These are phyloP conservation scores for Neofusicoccum parvum DNA, from an alignment of 2,329 filamentous ascomycete species.

Conservation along the genomic window DNA sequence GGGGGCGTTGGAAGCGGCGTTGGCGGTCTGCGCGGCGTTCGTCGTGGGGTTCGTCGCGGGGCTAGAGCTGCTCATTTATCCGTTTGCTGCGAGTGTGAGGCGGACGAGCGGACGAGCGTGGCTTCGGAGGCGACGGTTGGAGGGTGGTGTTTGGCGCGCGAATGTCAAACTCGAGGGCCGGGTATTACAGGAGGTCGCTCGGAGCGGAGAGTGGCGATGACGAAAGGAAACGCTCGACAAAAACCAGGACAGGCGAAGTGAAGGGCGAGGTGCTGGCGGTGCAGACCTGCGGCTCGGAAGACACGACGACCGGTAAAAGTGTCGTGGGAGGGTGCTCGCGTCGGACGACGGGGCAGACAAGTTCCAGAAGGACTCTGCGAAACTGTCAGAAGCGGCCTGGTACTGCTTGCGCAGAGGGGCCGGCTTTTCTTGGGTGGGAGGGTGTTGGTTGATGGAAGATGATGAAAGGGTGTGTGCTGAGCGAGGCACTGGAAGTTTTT, in stretches of 20 bases:
- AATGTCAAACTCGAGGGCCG: conserved; percentile 35
- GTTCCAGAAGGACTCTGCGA: conserved; percentile 44
- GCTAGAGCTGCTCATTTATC: conserved; percentile 64
- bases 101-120: conserved; percentile 25
- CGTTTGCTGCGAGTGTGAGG: conserved; percentile 22
- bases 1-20: conserved; percentile 50
- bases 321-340: conserved; percentile 7
- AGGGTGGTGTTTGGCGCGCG: conserved; percentile 23
- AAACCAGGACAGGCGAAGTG: conserved; percentile 20
- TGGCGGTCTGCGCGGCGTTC: conserved; percentile 50
- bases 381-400: conserved; percentile 38
- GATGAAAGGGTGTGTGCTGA: conserved; percentile 22
- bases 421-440: conserved; percentile 9
- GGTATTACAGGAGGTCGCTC: conserved; percentile 26
- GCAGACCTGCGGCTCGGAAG: conserved; percentile 25
- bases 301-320: conserved; percentile 22
- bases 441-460: conserved; percentile 21
- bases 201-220: conserved; percentile 18
- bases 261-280: conserved; percentile 16
- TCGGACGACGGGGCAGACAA: conserved; percentile 25
- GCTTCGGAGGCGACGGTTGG: conserved; percentile 8
- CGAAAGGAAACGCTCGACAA: conserved; percentile 17
- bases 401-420: conserved; percentile 19
- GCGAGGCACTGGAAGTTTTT: conserved; percentile 20
- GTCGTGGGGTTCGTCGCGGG: conserved; percentile 52